Evolutionary conservation across 306 rosid genomes (phyloP).

Genomic region (Quercus bicolor): DNA sequence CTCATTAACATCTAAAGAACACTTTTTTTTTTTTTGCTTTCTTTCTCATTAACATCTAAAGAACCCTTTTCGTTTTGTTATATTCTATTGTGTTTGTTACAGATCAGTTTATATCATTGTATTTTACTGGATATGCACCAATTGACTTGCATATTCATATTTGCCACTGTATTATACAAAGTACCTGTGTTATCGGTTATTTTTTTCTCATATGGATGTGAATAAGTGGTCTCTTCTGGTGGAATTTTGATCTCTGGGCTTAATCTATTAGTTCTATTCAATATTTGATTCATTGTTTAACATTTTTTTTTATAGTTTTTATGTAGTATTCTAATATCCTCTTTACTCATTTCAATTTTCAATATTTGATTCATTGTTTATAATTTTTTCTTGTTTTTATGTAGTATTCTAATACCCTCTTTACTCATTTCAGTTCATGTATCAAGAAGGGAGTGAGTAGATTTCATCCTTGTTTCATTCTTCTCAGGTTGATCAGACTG

Average conservation of each 20-base stretch:
- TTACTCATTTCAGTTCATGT: constrained; percentile 36
- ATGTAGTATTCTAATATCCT: constrained; percentile 14
- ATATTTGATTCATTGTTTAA: constrained; percentile 15
- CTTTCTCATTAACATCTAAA: not conserved
- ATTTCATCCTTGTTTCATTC: constrained; percentile 2
- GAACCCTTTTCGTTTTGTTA: not conserved
- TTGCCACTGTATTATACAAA: not conserved
- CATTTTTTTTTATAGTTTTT: not conserved
- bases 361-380: constrained; percentile 16
- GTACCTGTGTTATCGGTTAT: not conserved
- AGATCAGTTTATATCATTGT: not conserved
- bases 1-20: not conserved
- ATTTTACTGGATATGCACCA: not conserved
- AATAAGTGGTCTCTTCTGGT: not conserved
- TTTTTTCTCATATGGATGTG: not conserved
- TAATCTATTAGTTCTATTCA: constrained; percentile 3
- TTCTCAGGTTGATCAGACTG: constrained; percentile 25
- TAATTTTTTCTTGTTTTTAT: not conserved
- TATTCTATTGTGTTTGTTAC: not conserved
- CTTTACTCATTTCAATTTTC: constrained; percentile 6
- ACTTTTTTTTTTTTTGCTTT: not conserved
- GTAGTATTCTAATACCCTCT: constrained; percentile 19
- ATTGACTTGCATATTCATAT: not conserved
- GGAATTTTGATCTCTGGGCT: not conserved
- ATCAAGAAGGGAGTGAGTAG: constrained; percentile 17